Evolutionary conservation across 1,139 yeast species (phyloP).

Genomic region (Scheffersomyces stambukii): DNA sequence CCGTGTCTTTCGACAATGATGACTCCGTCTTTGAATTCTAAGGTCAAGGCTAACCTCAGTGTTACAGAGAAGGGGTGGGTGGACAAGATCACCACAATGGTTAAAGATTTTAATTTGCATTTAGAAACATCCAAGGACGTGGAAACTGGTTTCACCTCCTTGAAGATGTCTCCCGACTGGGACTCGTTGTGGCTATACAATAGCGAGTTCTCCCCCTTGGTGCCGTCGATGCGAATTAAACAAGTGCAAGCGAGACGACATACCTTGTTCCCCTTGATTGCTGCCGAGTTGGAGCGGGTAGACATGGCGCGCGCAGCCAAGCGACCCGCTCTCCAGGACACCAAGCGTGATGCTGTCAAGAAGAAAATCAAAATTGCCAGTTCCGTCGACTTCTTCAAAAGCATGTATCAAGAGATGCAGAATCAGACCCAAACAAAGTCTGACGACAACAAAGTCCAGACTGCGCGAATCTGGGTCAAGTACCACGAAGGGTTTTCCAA

Average conservation of each 20-base stretch:
- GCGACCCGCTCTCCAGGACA: slow-evolving; percentile 22
- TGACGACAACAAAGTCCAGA: slow-evolving; percentile 12
- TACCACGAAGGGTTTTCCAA: slow-evolving; percentile 92
- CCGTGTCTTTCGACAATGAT: slow-evolving; percentile 47
- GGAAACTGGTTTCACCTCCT: slow-evolving; percentile 25
- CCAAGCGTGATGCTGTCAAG: slow-evolving; percentile 18
- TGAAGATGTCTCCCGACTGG: slow-evolving; percentile 36
- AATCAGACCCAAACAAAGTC: slow-evolving; percentile 13
- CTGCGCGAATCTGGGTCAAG: slow-evolving; percentile 75
- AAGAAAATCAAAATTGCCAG: slow-evolving; percentile 20
- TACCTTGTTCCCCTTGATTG: slow-evolving; percentile 35
- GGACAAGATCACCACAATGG: slow-evolving; percentile 25
- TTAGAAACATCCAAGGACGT: slow-evolving; percentile 33
- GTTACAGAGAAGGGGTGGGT: slow-evolving; percentile 23
- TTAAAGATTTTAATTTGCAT: slow-evolving; percentile 23
- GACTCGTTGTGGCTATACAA: slow-evolving; percentile 29
- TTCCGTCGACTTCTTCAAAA: slow-evolving; percentile 39
- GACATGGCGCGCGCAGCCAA: slow-evolving; percentile 22
- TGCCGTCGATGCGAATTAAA: slow-evolving; percentile 14
- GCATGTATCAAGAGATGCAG: slow-evolving; percentile 32
- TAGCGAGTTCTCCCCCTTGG: slow-evolving; percentile 15
- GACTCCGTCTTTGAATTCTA: slow-evolving; percentile 35
- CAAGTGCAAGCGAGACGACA: slow-evolving; percentile 28
- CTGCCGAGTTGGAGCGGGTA: slow-evolving; percentile 37
- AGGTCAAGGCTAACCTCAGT: slow-evolving; percentile 20